Percentiles rank a stretch among this genome's conserved stretches.
These are phyloP conservation scores for Diaporthe sp. DNA, from an alignment of 2,329 filamentous ascomycete genomes.

Conservation along the genomic window DNA sequence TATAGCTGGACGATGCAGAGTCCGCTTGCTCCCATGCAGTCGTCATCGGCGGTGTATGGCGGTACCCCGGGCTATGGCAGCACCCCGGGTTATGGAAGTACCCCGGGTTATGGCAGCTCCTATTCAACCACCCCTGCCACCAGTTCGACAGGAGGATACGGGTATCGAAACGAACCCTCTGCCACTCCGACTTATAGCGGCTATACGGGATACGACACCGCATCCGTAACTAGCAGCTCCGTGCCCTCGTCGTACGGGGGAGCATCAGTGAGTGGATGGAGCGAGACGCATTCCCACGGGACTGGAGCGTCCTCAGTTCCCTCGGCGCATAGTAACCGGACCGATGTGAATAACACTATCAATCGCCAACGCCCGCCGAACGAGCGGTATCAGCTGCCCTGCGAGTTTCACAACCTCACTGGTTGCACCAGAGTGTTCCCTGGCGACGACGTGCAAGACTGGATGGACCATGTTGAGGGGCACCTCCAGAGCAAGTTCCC, in stretches of 20 bases:
- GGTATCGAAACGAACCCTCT: not conserved
- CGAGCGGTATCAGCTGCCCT: constrained; percentile 52
- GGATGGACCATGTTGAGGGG: constrained; percentile 60
- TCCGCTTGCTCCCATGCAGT: not conserved
- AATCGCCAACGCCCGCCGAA: not conserved
- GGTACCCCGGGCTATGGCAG: not conserved
- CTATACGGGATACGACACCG: not conserved
- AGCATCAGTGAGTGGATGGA: not conserved
- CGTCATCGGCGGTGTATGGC: not conserved
- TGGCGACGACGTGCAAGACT: constrained; percentile 53
- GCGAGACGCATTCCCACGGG: not conserved
- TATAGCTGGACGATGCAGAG: not conserved
- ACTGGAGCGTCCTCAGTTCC: constrained; percentile 15
- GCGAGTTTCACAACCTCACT: constrained; percentile 58
- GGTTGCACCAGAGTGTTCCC: constrained; percentile 56
- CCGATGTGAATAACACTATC: constrained; percentile 27
- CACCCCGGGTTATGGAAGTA: not conserved
- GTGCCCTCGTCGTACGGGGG: not conserved
- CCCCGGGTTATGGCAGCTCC: not conserved
- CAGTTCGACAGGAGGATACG: constrained; percentile 5
- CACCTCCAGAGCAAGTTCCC: constrained; percentile 57
- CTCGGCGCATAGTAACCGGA: constrained; percentile 2
- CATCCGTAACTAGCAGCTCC: constrained; percentile 1
- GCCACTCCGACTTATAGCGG: not conserved
- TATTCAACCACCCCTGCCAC: not conserved